Base-by-base conservation (phyloP, 495 filamentous ascomycete species). In the Glonium stellatum region DNA sequence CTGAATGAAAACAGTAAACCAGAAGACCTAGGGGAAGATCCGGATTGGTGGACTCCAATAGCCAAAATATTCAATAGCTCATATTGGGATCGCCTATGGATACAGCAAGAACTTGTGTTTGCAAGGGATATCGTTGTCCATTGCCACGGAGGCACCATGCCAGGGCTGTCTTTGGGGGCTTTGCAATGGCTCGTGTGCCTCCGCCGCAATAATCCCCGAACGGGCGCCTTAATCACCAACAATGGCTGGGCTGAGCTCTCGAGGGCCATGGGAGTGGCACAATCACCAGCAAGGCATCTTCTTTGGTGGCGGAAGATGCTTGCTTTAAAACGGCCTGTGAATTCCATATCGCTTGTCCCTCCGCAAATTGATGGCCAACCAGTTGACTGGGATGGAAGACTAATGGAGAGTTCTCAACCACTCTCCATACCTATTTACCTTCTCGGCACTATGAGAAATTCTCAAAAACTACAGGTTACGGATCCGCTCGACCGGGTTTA, bases 71-170 rank as follows among this genome's bases (percentile, higher is more conserved):
- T 48, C 15, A 8, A 48, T 8, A 22, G 22, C 22, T 22, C 15
- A 48, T 48, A 48, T 22, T n/a, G 44, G 44, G 44, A 48, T n/a
- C 44, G 44, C 1, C 13, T 48, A n/a, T 48, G 44, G 44, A n/a
- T 48, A n/a, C 44, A 48, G 5, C 44, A 48, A 9, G 41, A 46
- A 22, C 44, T 48, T 10, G 18, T 48, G 13, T 48, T 48, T 48
- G 44, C 44, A 18, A 48, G 18, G 18, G 44, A 48, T n/a, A 48
- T 48, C 44, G 22, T n/a, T 18, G 18, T 48, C 13, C 44, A 48
- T 22, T 48, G 44, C 13, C 13, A 22, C 18, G 22, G 27, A 48
- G 44, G 18, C 13, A 9, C 18, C 15, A 18, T 22, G 13, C 22
- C 44, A 9, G 44, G 44, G 9, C 13, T 19, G 22, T 15, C 44